Percentiles rank a stretch among this genome's conserved stretches.
Conservation (phyloP, 2,329 filamentous ascomycete species). For the Phyllosticta ampelicida region DNA sequence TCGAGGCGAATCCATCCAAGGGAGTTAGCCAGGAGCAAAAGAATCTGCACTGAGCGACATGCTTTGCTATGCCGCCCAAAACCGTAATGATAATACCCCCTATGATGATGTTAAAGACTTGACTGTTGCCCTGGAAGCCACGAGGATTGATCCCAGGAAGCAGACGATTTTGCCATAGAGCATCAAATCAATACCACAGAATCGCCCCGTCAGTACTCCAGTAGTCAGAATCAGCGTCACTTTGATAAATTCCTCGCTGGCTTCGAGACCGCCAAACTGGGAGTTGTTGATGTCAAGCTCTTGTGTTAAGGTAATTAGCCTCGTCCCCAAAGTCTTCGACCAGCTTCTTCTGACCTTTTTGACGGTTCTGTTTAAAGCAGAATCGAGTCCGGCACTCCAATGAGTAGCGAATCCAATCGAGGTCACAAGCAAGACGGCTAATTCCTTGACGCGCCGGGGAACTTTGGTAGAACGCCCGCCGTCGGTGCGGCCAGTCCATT, state of each 20-base stretch:
- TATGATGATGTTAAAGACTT: slow-evolving; percentile 45
- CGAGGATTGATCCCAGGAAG: slow-evolving; percentile 46
- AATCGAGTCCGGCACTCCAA: slow-evolving; percentile 51
- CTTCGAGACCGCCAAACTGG: slow-evolving; percentile 47
- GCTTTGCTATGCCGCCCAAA: slow-evolving; percentile 52
- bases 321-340: not conserved
- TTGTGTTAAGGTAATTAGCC: not conserved
- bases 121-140: slow-evolving; percentile 34
- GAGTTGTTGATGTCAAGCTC: slow-evolving; percentile 49
- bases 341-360: slow-evolving; percentile 35
- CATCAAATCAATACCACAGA: slow-evolving; percentile 45
- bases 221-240: slow-evolving; percentile 44
- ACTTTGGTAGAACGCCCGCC: not conserved
- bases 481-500: too few species aligned
- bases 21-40: slow-evolving; percentile 56
- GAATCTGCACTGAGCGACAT: slow-evolving; percentile 54
- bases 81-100: slow-evolving; percentile 44
- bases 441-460: slow-evolving; percentile 1
- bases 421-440: slow-evolving; percentile 40
- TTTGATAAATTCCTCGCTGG: slow-evolving; percentile 52
- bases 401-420: slow-evolving; percentile 49
- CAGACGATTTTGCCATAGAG: slow-evolving; percentile 50
- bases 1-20: slow-evolving; percentile 45
- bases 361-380: slow-evolving; percentile 50
- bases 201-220: slow-evolving; percentile 47